Evolutionary conservation across 2,329 filamentous ascomycete species (phyloP).

Genomic region (Zymoseptoria pseudotritici): DNA sequence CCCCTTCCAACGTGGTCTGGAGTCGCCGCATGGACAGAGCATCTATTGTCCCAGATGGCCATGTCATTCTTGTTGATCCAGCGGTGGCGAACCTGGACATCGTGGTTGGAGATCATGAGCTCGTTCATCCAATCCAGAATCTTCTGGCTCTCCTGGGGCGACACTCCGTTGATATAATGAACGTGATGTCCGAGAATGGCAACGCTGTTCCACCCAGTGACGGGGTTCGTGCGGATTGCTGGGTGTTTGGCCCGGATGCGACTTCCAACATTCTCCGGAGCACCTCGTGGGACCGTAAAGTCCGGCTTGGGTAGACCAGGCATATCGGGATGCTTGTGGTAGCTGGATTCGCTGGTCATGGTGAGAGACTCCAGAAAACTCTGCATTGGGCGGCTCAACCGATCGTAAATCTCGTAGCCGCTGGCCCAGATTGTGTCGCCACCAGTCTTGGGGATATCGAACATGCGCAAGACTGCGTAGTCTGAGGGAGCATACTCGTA

Average conservation of each 20-base stretch:
- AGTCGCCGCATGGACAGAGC: constrained; percentile 14
- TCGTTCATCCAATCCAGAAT: constrained; percentile 20
- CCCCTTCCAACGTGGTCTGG: constrained; percentile 17
- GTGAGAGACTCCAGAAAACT: constrained; percentile 53
- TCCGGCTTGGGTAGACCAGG: background rate
- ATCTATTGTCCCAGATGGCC: constrained; percentile 39
- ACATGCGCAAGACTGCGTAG: constrained; percentile 55
- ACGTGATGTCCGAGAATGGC: constrained; percentile 45
- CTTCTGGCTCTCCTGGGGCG: constrained; percentile 17
- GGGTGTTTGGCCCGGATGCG: constrained; percentile 34
- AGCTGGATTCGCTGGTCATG: constrained; percentile 32
- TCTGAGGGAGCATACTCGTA: constrained; percentile 59
- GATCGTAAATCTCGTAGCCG: constrained; percentile 60
- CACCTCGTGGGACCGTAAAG: constrained; percentile 17
- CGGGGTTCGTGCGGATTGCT: constrained; percentile 52
- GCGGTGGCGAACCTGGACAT: constrained; percentile 60
- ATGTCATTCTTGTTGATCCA: constrained; percentile 57
- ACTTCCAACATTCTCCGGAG: constrained; percentile 15
- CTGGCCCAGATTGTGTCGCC: constrained; percentile 58
- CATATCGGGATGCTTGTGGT: background rate
- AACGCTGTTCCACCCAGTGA: constrained; percentile 52
- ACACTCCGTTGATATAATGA: constrained; percentile 50
- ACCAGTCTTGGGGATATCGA: constrained; percentile 46
- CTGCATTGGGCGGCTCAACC: constrained; percentile 50
- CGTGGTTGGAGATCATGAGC: constrained; percentile 50